phyloP scores from a whole-genome alignment of 2,329 filamentous ascomycete species.

The Pezicula radicicola region DNA sequence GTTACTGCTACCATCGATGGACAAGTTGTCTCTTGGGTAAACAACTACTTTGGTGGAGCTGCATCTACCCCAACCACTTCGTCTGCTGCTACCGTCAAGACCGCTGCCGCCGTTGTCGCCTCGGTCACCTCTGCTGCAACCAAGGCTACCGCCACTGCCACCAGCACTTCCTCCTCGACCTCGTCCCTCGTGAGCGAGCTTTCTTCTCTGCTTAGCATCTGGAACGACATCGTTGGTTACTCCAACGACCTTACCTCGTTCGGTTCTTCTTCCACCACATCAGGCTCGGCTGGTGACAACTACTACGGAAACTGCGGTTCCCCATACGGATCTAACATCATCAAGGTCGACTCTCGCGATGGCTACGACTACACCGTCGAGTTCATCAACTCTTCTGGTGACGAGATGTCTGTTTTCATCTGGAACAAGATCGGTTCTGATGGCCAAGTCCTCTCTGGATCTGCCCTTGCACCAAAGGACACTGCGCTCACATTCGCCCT shows the following conservation, averaged over 20 bases:
- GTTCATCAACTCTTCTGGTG: conserved; percentile 19
- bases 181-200: conserved; percentile 1
- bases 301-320: conserved; percentile 21
- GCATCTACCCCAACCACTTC: conserved; percentile 7
- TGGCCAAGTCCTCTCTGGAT: conserved; percentile 13
- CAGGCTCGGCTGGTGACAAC: conserved; percentile 8
- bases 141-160: conserved; percentile 3
- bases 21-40: conserved; percentile 19
- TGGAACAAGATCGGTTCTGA: conserved; percentile 26
- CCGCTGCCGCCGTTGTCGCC: conserved; percentile 1
- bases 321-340: conserved; percentile 27
- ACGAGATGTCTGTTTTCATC: conserved; percentile 19
- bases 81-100: not conserved
- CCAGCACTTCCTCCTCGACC: not conserved
- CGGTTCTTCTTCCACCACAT: conserved; percentile 8
- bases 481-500: conserved; percentile 23
- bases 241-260: conserved; percentile 19
- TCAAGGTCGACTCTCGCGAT: conserved; percentile 15
- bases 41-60: conserved; percentile 19
- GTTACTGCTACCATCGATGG: conserved; percentile 13
- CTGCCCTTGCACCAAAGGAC: conserved; percentile 20
- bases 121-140: not conserved
- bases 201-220: conserved; percentile 3
- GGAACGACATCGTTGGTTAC: conserved; percentile 15
- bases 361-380: conserved; percentile 22